These are phyloP conservation scores for Ceratobasidium sp. DNA, from an alignment of 1,284 basidiomycete species.

Conservation along the genomic window DNA sequence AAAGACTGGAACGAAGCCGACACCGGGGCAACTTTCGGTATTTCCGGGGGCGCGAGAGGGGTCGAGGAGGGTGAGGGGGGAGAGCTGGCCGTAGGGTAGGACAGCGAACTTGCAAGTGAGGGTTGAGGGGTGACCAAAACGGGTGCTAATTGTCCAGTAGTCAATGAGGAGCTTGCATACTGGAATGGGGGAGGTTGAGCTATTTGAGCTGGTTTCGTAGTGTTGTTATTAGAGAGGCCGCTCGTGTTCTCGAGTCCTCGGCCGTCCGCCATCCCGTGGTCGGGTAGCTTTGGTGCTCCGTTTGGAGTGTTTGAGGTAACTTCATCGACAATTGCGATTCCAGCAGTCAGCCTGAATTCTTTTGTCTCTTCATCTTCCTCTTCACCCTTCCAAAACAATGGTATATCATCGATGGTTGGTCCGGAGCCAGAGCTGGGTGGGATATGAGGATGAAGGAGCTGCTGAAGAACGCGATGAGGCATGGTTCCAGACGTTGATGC, in stretches of 20 bases:
- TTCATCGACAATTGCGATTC: conserved; percentile 44
- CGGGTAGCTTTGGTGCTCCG: no score
- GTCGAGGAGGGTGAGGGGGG: neutral
- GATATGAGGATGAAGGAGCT: conserved; percentile 17
- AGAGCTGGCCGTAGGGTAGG: neutral
- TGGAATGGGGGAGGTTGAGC: no score
- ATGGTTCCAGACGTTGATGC: neutral
- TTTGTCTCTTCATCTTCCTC: conserved; percentile 59
- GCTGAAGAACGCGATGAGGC: neutral
- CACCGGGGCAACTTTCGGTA: conserved; percentile 16
- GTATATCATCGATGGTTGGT: conserved; percentile 66
- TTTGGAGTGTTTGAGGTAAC: neutral
- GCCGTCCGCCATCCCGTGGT: neutral
- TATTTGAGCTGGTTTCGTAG: neutral
- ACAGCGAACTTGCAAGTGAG: neutral
- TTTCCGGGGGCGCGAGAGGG: conserved; percentile 4
- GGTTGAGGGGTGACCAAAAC: neutral
- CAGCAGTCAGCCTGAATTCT: conserved; percentile 55
- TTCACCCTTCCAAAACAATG: conserved; percentile 66
- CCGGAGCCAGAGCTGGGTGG: conserved; percentile 22
- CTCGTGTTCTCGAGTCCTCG: neutral
- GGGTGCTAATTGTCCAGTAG: neutral
- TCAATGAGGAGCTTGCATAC: neutral
- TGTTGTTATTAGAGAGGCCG: neutral
- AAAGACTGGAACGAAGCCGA: conserved; percentile 32